A percentile compares a stretch with the other conserved stretches of the same genome.
Conservation (phyloP, 495 filamentous ascomycete genomes). For the Elaphomyces granulatus region DNA sequence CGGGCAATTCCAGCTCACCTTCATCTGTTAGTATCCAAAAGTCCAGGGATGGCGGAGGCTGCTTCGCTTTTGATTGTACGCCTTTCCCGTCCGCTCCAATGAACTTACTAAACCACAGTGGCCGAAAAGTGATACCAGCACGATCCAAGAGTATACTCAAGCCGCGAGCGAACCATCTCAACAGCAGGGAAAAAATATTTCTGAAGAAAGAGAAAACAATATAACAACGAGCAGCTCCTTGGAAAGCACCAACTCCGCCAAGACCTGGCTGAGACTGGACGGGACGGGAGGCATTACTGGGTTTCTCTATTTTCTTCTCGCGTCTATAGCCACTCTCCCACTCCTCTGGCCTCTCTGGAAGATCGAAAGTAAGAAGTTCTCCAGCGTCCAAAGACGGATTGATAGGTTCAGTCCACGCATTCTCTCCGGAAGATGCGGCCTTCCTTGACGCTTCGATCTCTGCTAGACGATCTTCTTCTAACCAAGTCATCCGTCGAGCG, state of each 20-base stretch:
- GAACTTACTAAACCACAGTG: conserved; percentile 42
- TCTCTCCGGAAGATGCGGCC: conserved; percentile 8
- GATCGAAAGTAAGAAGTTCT: conserved; percentile 21
- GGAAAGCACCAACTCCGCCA: conserved; percentile 63
- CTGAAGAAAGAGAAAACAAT: conserved; percentile 61
- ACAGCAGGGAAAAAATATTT: conserved; percentile 51
- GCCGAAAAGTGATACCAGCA: conserved; percentile 47
- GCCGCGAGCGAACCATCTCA: conserved; percentile 42
- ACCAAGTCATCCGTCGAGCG: conserved; percentile 71
- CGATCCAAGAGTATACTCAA: conserved; percentile 39
- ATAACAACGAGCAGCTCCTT: conserved; percentile 56
- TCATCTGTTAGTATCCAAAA: conserved; percentile 47
- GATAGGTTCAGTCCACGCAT: conserved; percentile 18
- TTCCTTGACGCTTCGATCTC: conserved; percentile 33
- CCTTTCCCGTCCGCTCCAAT: conserved; percentile 13
- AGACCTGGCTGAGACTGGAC: conserved; percentile 26
- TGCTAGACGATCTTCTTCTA: conserved; percentile 71
- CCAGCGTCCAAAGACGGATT: conserved; percentile 16
- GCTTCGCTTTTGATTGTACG: conserved; percentile 6
- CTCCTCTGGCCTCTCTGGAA: conserved; percentile 11
- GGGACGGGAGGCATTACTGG: conserved; percentile 30
- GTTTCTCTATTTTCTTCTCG: conserved; percentile 43
- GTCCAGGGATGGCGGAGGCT: conserved; percentile 25
- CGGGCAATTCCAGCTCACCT: conserved; percentile 41
- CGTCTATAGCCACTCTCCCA: conserved; percentile 52